Percentiles rank a stretch among this genome's conserved stretches.
Conservation (phyloP, 192 early-diverging fungal genomes). For the Rhizophagus clarus region DNA sequence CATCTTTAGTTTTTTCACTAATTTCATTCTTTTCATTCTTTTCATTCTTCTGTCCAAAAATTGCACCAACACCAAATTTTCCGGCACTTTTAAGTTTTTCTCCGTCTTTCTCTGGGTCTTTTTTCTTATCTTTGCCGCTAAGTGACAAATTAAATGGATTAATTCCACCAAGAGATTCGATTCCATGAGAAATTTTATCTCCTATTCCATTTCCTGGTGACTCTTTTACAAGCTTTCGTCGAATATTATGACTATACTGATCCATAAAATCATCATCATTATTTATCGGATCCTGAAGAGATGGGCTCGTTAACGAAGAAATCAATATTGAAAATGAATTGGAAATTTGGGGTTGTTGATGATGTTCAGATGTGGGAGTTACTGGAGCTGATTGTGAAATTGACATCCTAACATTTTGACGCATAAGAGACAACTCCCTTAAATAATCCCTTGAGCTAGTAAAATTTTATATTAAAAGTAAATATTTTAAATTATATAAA, state of each 20-base stretch:
- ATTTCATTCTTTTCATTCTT: neutral
- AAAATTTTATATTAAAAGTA: constrained; percentile 6
- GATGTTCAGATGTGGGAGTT: neutral
- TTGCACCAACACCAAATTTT: neutral
- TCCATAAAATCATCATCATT: neutral
- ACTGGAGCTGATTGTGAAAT: neutral
- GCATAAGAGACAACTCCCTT: constrained; percentile 32
- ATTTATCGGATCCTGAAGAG: neutral
- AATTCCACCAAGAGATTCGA: neutral
- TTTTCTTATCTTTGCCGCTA: constrained; percentile 2
- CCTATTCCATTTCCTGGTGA: neutral
- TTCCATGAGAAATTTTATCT: neutral
- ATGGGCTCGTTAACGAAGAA: neutral
- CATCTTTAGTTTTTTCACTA: neutral
- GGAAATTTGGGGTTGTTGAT: neutral
- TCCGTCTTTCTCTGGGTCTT: neutral
- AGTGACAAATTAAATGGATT: constrained; percentile 11
- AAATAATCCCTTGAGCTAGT: constrained; percentile 53
- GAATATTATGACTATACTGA: neutral
- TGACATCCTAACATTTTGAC: constrained; percentile 19
- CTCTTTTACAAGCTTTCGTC: neutral
- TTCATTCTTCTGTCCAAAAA: neutral
- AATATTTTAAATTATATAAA: neutral
- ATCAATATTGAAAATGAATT: constrained; percentile 1
- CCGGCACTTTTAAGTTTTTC: neutral